These are phyloP conservation scores for Tylopilus intermedius DNA, from an alignment of 768 basidiomycete species.

Conservation along the genomic window DNA sequence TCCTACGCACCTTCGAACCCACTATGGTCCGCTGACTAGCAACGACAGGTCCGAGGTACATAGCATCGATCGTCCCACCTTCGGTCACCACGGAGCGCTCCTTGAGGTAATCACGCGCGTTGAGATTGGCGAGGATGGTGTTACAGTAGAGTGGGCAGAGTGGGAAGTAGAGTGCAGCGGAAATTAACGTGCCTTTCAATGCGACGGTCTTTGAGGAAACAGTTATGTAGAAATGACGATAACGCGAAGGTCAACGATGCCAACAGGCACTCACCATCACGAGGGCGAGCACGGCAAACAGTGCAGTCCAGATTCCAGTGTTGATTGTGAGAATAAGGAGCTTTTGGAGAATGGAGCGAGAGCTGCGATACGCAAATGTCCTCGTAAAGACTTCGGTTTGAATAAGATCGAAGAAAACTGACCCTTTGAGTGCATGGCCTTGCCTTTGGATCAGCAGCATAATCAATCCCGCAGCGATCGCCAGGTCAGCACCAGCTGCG, in stretches of 20 bases:
- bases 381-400: too few species aligned
- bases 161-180: constrained; percentile 4
- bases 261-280: neutral
- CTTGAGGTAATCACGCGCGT: constrained; percentile 3
- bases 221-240: neutral
- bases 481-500: constrained; percentile 1
- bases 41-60: neutral
- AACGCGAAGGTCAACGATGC: neutral
- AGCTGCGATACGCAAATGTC: neutral
- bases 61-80: neutral
- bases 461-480: neutral
- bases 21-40: neutral
- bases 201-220: neutral
- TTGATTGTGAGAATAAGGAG: constrained; percentile 10
- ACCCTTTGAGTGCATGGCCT: neutral
- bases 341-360: constrained; percentile 4
- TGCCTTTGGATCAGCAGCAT: neutral
- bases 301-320: constrained; percentile 12
- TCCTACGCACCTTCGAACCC: neutral
- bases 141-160: constrained; percentile 13
- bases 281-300: constrained; percentile 3
- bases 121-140: constrained; percentile 9
- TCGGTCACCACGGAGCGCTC: neutral
- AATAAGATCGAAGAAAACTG: neutral
- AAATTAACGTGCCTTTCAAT: constrained; percentile 1